Conservation (phyloP, 2,329 filamentous ascomycete genomes). For the Penicillium sp. region DNA sequence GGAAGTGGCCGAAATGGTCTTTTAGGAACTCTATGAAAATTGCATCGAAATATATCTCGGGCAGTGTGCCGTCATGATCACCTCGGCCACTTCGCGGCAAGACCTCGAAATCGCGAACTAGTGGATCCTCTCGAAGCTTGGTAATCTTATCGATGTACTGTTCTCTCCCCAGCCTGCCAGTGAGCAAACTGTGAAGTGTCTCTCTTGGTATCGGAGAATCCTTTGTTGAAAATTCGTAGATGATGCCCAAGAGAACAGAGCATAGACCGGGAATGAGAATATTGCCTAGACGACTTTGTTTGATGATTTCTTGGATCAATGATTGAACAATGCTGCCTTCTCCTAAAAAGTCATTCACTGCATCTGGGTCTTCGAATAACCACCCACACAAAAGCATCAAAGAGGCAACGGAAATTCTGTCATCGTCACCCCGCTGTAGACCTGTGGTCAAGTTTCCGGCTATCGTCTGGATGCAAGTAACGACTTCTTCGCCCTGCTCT, state of each 20-base stretch:
- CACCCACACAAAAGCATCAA: slow-evolving; percentile 84
- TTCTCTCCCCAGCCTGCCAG: slow-evolving; percentile 74
- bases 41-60: slow-evolving; percentile 80
- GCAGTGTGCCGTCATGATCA: slow-evolving; percentile 54
- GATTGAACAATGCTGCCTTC: slow-evolving; percentile 92
- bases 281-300: slow-evolving; percentile 57
- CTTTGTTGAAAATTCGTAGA: slow-evolving; percentile 97
- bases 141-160: slow-evolving; percentile 79
- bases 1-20: slow-evolving; percentile 84
- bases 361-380: slow-evolving; percentile 88
- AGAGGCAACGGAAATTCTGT: slow-evolving; percentile 76
- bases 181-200: slow-evolving; percentile 74
- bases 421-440: slow-evolving; percentile 71
- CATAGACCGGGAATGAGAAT: slow-evolving; percentile 75
- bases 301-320: slow-evolving; percentile 71
- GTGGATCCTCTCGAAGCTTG: slow-evolving; percentile 70
- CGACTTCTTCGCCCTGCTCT: slow-evolving; percentile 84
- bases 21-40: slow-evolving; percentile 92
- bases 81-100: slow-evolving; percentile 64
- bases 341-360: slow-evolving; percentile 85
- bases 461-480: slow-evolving; percentile 87
- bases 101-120: slow-evolving; percentile 87
- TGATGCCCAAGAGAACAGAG: slow-evolving; percentile 76
- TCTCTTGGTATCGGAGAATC: slow-evolving; percentile 85
- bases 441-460: slow-evolving; percentile 80